Evolutionary conservation across 192 early-diverging fungal genomes (phyloP), one percentile per base, ranked within the genome.

Genomic region (Phycomyces nitens): DNA sequence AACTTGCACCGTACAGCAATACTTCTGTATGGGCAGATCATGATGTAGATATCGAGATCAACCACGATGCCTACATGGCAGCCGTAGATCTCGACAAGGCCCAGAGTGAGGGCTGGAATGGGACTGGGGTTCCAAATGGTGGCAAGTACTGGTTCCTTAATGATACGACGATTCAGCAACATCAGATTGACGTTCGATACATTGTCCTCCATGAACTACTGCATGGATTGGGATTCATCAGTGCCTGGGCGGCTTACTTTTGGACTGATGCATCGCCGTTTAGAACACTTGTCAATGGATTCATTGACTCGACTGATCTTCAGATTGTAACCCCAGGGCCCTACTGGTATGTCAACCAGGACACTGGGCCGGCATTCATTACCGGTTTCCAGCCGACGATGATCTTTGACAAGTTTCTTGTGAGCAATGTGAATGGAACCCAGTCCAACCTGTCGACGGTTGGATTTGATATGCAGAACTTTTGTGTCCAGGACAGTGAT

Each of bases 341-440:
- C 0, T 59, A 73, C 40, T 73, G 65, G 47, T 59, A 53, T 18
- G 47, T 63, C 3, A 57, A 66, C 21, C 53, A 53, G 15, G 54
- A 69, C 11, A 66, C 53, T 0, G 73, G 73, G 0, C 59, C 69
- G 2, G 51, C 56, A 1, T 75, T 61, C 44, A 58, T 75, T 39
- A 69, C 68, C 1, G 68, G 73, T 0, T 75, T 75, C 47, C 67
- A 66, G 42, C 73, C 68, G 8, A 70, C 68, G 26, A 69, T 75
- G 64, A 69, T 75, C 14, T 75, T 75, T 64, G 73, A 75, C 18
- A 75, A 75, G 38, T 70, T 57, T 38, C 60, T 74, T 5, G 23
- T 66, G 12, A 57, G 24, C n/a, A n/a, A n/a, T 27, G 22, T 58
- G 16, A 49, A 47, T 15, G 21, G 6, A 40, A 22, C 10, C 18